These are phyloP conservation scores for Quambalaria eucalypti DNA, from an alignment of 1,284 basidiomycete genomes.

Conservation along the genomic window DNA sequence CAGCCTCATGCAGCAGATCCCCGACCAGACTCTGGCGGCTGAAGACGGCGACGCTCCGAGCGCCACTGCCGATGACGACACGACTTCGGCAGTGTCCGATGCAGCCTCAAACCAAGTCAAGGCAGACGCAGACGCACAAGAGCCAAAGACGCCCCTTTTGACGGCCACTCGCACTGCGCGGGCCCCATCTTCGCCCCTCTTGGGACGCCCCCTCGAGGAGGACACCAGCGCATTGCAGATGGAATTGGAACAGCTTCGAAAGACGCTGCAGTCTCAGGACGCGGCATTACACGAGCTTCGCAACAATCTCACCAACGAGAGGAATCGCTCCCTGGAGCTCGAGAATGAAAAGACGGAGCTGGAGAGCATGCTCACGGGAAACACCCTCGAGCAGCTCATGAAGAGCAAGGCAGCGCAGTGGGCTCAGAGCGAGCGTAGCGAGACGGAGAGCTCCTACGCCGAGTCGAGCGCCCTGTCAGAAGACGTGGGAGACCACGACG, in stretches of 20 bases:
- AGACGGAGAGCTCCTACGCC: conserved; percentile 5
- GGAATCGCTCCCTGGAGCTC: not conserved
- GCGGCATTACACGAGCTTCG: not conserved
- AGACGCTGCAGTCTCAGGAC: conserved; percentile 1
- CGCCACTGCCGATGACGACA: not conserved
- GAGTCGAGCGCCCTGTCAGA: conserved; percentile 13
- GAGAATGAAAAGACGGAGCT: not conserved
- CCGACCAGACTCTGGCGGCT: no score
- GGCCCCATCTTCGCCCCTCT: no score
- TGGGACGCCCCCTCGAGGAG: no score
- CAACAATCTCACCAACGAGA: not conserved
- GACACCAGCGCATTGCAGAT: not conserved
- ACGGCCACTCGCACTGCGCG: no score
- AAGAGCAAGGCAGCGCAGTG: not conserved
- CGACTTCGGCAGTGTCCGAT: not conserved
- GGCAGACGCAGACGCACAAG: no score
- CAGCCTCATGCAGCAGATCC: not conserved
- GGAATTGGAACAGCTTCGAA: not conserved
- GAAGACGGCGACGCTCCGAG: not conserved
- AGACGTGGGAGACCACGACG: conserved; percentile 15
- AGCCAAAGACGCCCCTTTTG: no score
- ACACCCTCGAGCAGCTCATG: not conserved
- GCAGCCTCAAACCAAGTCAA: not conserved
- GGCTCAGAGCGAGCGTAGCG: not conserved
- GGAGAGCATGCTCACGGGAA: not conserved